These are phyloP conservation scores for Plasmodium billcollinsi DNA, from an alignment of 169 alveolate genomes.

Conservation along the genomic window DNA sequence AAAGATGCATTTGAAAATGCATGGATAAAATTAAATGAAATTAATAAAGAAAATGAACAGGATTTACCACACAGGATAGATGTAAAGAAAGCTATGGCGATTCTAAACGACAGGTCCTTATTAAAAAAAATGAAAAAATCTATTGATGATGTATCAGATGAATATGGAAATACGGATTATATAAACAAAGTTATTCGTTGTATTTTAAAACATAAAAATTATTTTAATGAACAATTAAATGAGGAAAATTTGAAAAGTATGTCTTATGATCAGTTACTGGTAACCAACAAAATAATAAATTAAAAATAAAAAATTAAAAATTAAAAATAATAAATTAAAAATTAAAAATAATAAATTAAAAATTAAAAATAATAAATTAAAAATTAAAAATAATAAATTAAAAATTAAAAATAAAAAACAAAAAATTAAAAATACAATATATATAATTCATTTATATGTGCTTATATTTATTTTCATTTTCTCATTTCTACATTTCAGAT, in stretches of 20 bases:
- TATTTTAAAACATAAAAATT: constrained; percentile 34
- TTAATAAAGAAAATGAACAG: constrained; percentile 27
- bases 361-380: too few species aligned
- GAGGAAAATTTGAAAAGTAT: constrained; percentile 45
- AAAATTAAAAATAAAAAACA: too few species aligned
- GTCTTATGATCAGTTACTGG: constrained; percentile 71
- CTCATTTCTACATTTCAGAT: not conserved
- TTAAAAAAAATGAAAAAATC: constrained; percentile 43
- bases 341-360: not conserved
- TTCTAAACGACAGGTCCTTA: constrained; percentile 37
- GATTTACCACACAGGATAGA: constrained; percentile 61
- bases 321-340: not conserved
- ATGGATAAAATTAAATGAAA: constrained; percentile 27
- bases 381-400: too few species aligned
- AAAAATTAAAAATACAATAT: too few species aligned
- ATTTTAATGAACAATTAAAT: constrained; percentile 27
- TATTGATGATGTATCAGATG: constrained; percentile 23
- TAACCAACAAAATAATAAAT: constrained; percentile 1
- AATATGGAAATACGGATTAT: constrained; percentile 20
- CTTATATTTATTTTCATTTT: not conserved
- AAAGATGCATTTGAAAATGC: constrained; percentile 53
- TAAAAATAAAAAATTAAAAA: not conserved
- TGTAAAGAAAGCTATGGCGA: constrained; percentile 72
- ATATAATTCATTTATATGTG: not conserved
- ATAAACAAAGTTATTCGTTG: constrained; percentile 45